phyloP scores from a whole-genome alignment of 768 basidiomycete genomes.

The Lactarius akahatsu region DNA sequence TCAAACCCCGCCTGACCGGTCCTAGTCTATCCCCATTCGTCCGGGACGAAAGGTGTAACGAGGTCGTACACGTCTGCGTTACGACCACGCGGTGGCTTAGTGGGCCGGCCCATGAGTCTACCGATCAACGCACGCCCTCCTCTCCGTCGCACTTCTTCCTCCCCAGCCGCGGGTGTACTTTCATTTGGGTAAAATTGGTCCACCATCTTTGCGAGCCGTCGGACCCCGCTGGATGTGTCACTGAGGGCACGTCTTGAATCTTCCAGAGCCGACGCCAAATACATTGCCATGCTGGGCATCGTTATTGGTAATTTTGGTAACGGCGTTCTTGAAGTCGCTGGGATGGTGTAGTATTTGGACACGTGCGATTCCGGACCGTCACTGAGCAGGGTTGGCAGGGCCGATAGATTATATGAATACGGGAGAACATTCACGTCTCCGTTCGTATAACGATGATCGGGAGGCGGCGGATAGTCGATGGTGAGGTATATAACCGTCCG shows the following conservation, averaged over 20 bases:
- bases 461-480: constrained; percentile 64
- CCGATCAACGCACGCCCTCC: constrained; percentile 39
- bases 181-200: constrained; percentile 62
- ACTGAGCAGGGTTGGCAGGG: constrained; percentile 59
- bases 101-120: constrained; percentile 54
- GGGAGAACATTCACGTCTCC: constrained; percentile 67
- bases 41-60: constrained; percentile 78
- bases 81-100: constrained; percentile 49
- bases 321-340: constrained; percentile 55
- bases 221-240: constrained; percentile 60
- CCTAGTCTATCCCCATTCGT: constrained; percentile 55
- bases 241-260: constrained; percentile 60
- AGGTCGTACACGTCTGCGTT: constrained; percentile 82
- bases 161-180: constrained; percentile 35
- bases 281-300: constrained; percentile 74
- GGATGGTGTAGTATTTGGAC: constrained; percentile 72
- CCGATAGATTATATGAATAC: constrained; percentile 65
- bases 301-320: constrained; percentile 71
- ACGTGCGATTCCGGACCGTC: constrained; percentile 61
- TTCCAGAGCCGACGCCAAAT: constrained; percentile 68
- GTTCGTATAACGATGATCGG: constrained; percentile 47
- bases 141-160: constrained; percentile 48
- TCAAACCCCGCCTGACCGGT: background rate
- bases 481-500: constrained; percentile 75
- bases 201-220: constrained; percentile 69